These are phyloP conservation scores for Didymella sp. DNA, from an alignment of 2,329 filamentous ascomycete species.

Conservation along the genomic window DNA sequence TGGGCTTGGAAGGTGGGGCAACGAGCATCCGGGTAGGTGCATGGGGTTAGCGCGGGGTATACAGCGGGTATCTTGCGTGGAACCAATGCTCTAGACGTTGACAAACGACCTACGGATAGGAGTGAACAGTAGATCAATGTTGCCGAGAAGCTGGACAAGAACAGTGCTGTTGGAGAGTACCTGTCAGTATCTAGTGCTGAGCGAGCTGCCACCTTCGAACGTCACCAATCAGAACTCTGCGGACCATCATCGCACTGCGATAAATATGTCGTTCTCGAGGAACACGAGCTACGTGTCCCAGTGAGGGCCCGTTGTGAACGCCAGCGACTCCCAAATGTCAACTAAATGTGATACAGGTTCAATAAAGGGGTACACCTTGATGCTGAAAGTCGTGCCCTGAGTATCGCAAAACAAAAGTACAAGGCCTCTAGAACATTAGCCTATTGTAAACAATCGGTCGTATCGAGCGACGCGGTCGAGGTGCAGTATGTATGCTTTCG, in stretches of 20 bases:
- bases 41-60: conserved; percentile 15
- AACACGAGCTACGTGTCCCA: conserved; percentile 4
- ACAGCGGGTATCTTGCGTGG: neutral
- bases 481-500: neutral
- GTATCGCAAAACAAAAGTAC: conserved; percentile 10
- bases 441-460: neutral
- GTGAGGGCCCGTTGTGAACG: conserved; percentile 4
- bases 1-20: conserved; percentile 21
- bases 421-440: neutral
- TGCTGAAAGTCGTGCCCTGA: neutral
- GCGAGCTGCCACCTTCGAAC: neutral
- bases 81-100: neutral
- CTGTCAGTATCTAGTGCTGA: neutral
- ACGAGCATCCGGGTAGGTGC: conserved; percentile 13
- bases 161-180: neutral
- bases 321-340: conserved; percentile 16
- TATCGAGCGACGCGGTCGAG: neutral
- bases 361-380: neutral
- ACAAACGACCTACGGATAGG: neutral
- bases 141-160: neutral
- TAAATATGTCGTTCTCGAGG: conserved; percentile 8
- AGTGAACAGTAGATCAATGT: neutral
- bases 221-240: neutral
- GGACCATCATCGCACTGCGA: neutral
- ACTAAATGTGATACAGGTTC: conserved; percentile 12